Base-by-base conservation (phyloP, 129 eudicot species). In the Lactuca sativa region DNA sequence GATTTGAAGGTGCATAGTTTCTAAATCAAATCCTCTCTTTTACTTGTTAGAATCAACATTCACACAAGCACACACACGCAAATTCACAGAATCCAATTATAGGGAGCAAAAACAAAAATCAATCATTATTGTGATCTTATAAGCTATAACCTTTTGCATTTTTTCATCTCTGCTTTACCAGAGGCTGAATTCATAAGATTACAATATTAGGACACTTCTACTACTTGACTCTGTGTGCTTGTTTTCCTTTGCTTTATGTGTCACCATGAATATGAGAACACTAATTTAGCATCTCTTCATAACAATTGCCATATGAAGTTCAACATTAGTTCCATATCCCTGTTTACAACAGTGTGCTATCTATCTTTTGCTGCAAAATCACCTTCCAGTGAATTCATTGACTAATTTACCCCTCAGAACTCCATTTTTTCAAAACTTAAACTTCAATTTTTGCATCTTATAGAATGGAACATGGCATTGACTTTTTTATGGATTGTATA, bases 171-270 rank as follows among this genome's bases (percentile, higher is more conserved):
- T 57, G 14, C 7, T 67, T 64, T 56, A 57, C 12, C 84, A 87
- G 95, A 85, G 51, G 64, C 83, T 74, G 90, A 83, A 66, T 85
- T 83, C 74, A 56, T 80, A 72, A 77, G 74, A 74, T 70, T 81
- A 63, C 95, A 85, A 58, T 90, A 77, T 73, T 90, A 92, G 95
- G 87, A 82, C 43, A 75, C 86, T 16, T 81, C 71, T 68, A 82
- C 82, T 1, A 64, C 88, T 62, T 85, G 95, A 82, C 70, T 90
- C 30, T 62, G 76, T 40, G 90, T 87, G 70, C 85, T 90, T 43
- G 64, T 83, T 58, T 87, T 71, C 59, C 83, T 90, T 15, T 79
- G 77, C 81, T 69, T 67, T 15, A 62, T 79, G 69, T 44, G 62
- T 56, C 58, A 37, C 38, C 62, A 37, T 62, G 74, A 71, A 70